Evolutionary conservation across 2,329 filamentous ascomycete species (phyloP).

Genomic region (Coleophoma crateriformis): DNA sequence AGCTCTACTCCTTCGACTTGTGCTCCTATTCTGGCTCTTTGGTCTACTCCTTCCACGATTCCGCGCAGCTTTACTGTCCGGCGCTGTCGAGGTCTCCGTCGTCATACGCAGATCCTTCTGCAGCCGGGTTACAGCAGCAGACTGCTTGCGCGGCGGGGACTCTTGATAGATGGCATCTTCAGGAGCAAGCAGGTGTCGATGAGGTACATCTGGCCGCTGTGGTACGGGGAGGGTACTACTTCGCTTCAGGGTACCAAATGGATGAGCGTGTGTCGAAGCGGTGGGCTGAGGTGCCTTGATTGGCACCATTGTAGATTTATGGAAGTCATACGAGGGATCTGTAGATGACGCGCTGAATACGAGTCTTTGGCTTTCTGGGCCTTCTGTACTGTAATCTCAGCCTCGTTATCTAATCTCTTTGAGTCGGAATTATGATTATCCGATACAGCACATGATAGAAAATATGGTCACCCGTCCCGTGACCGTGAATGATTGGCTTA

Average conservation of each 20-base stretch:
- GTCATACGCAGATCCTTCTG: slow-evolving; percentile 31
- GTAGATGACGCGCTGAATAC: background rate
- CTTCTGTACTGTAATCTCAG: slow-evolving; percentile 1
- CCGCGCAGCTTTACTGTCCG: slow-evolving; percentile 6
- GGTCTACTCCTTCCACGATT: slow-evolving; percentile 16
- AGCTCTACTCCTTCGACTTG: slow-evolving; percentile 56
- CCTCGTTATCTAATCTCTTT: slow-evolving; percentile 1
- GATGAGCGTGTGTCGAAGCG: slow-evolving; percentile 9
- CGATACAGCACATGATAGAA: background rate
- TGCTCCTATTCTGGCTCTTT: slow-evolving; percentile 37
- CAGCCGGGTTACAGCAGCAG: slow-evolving; percentile 32
- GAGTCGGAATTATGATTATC: slow-evolving; percentile 1
- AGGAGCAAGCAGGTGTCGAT: slow-evolving; percentile 69
- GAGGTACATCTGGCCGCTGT: slow-evolving; percentile 19
- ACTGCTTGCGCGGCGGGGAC: slow-evolving; percentile 51
- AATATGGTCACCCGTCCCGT: too few relatives aligned
- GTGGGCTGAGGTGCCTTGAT: slow-evolving; percentile 16
- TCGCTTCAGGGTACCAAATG: slow-evolving; percentile 18
- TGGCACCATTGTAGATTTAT: slow-evolving; percentile 20
- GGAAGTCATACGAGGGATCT: too few relatives aligned
- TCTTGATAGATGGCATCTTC: slow-evolving; percentile 73
- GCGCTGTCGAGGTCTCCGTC: slow-evolving; percentile 6
- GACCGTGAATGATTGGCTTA: too few relatives aligned
- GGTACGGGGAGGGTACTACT: slow-evolving; percentile 16
- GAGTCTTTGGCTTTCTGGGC: background rate